Percentiles rank a stretch among this genome's conserved stretches.
Evolutionary conservation across 345 rosid species (phyloP).

Genomic region (Boechera stricta): DNA sequence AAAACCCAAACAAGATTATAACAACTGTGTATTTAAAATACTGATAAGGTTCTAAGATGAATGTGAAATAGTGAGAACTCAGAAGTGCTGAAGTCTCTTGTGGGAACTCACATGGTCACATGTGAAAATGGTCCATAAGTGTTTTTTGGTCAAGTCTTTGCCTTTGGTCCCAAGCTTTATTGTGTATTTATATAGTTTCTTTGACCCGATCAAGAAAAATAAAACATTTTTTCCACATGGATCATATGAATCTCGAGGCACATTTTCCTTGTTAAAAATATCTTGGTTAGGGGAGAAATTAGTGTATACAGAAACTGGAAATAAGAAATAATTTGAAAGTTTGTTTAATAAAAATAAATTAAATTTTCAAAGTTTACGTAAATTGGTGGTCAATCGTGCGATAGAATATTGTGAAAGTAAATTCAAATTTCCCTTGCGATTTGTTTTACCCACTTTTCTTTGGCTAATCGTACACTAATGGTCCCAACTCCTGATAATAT

Average conservation of each 20-base stretch:
- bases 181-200: conserved; percentile 28
- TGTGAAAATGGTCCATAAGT: conserved; percentile 43
- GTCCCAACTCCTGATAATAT: conserved; percentile 35
- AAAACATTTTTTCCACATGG: conserved; percentile 24
- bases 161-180: conserved; percentile 36
- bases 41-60: conserved; percentile 5
- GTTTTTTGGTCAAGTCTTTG: conserved; percentile 40
- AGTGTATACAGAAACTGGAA: neutral
- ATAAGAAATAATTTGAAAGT: neutral
- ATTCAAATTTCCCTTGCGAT: conserved; percentile 14
- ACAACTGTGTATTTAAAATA: conserved; percentile 9
- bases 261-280: neutral
- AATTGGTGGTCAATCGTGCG: conserved; percentile 16
- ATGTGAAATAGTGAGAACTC: conserved; percentile 33
- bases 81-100: conserved; percentile 32
- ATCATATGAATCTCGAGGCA: conserved; percentile 41
- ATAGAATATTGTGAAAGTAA: conserved; percentile 23
- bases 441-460: conserved; percentile 16
- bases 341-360: neutral
- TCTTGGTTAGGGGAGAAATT: neutral
- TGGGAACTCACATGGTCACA: conserved; percentile 46
- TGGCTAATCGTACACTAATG: conserved; percentile 31
- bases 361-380: neutral
- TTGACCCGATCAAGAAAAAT: conserved; percentile 20
- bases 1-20: conserved; percentile 25